Base-by-base conservation (phyloP, 73 alveolate species). In the Blepharisma stoltei region DNA sequence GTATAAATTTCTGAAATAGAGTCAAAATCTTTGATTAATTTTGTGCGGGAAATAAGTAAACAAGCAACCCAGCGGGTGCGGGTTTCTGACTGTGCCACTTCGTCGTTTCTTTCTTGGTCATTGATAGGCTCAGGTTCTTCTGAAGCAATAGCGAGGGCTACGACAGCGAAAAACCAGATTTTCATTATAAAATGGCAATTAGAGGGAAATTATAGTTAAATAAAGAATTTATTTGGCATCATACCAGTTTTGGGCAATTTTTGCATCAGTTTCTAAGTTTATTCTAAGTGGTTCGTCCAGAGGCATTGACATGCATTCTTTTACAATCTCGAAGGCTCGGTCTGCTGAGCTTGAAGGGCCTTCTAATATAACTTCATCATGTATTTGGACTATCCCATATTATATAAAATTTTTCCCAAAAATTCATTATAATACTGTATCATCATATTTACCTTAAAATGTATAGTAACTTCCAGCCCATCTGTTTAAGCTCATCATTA, bases 361-460 rank as follows among this genome's bases (percentile, higher is more conserved):
- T 83, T 95, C 99, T 27, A 95, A 54, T n/a, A 95, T 87, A 21
- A 95, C 86, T 83, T 95, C 99, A 87, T 95, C 99, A 70, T 95
- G 99, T 78, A 95, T 86, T 81, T 95, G 91, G 49, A 95, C 83
- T 20, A n/a, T n/a, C n/a, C n/a, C n/a, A n/a, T n/a, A n/a, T n/a
- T n/a, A n/a, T n/a, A n/a, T n/a, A n/a, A n/a, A n/a, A n/a, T n/a
- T n/a, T n/a, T n/a, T n/a, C n/a, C n/a, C n/a, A n/a, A n/a, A n/a
- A n/a, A n/a, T n/a, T n/a, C n/a, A n/a, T n/a, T n/a, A n/a, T n/a
- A n/a, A n/a, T n/a, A n/a, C n/a, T n/a, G n/a, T n/a, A n/a, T n/a
- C n/a, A n/a, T n/a, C n/a, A n/a, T n/a, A n/a, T n/a, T n/a, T n/a
- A n/a, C n/a, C n/a, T n/a, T n/a, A n/a, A n/a, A n/a, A n/a, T n/a